Conservation (phyloP, 2,329 filamentous ascomycete species). For the Alternaria ethzedia region DNA sequence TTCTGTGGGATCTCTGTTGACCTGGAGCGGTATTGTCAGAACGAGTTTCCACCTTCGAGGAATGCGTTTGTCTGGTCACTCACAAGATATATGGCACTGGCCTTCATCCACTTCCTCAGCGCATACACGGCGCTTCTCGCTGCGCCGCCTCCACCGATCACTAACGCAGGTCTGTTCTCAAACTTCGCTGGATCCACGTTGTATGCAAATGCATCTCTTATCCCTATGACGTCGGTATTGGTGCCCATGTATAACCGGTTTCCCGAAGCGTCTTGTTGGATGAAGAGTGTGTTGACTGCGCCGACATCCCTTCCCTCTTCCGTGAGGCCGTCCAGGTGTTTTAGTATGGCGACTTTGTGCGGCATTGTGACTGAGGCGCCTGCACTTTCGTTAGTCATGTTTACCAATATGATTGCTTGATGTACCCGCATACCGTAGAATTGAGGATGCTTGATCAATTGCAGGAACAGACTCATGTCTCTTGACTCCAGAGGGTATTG, state of each 20-base stretch:
- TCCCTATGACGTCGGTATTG: constrained; percentile 82
- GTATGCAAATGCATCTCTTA: constrained; percentile 71
- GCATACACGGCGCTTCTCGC: constrained; percentile 81
- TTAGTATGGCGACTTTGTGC: constrained; percentile 78
- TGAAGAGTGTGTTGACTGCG: constrained; percentile 80
- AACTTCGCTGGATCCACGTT: constrained; percentile 57
- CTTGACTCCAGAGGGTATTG: constrained; percentile 58
- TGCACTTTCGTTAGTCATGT: constrained; percentile 27
- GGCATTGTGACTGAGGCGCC: constrained; percentile 83
- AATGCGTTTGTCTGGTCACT: background rate
- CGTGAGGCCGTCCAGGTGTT: constrained; percentile 74
- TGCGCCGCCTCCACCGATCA: constrained; percentile 79
- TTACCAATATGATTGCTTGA: background rate
- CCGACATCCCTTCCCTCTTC: constrained; percentile 75
- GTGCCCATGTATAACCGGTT: constrained; percentile 69
- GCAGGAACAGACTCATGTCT: constrained; percentile 53
- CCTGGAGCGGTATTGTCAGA: constrained; percentile 1
- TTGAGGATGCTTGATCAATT: constrained; percentile 61
- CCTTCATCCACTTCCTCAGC: constrained; percentile 71
- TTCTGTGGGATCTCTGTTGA: constrained; percentile 74
- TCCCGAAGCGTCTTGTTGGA: constrained; percentile 58
- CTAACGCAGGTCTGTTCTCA: constrained; percentile 69
- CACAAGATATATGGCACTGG: constrained; percentile 72
- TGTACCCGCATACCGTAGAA: constrained; percentile 67
- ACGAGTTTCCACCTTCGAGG: background rate